These are phyloP conservation scores for Macaranga tanarius DNA, from an alignment of 441 rosid genomes.

Conservation along the genomic window DNA sequence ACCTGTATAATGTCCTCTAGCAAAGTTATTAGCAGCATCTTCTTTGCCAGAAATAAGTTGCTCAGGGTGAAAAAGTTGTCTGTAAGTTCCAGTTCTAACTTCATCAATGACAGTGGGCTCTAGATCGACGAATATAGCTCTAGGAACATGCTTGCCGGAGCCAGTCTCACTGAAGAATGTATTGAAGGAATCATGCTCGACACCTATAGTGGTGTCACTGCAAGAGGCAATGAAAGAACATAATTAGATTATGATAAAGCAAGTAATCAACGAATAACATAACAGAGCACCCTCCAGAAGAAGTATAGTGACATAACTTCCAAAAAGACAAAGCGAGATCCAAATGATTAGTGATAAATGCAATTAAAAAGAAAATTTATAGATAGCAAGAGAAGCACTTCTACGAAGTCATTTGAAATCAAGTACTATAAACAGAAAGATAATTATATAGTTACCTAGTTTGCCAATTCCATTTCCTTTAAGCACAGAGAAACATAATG, in stretches of 20 bases:
- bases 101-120: conserved; percentile 85
- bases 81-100: conserved; percentile 59
- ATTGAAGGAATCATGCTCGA: conserved; percentile 61
- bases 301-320: neutral
- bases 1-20: conserved; percentile 86
- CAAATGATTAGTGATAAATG: neutral
- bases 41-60: conserved; percentile 88
- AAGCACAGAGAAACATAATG: neutral
- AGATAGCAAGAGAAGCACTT: neutral
- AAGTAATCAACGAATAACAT: neutral
- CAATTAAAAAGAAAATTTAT: neutral
- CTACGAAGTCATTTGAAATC: no score
- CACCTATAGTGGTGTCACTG: conserved; percentile 64
- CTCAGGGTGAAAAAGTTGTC: conserved; percentile 82
- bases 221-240: conserved; percentile 14
- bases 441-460: neutral
- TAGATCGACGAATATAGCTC: conserved; percentile 72
- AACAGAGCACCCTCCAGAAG: neutral
- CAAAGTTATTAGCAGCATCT: conserved; percentile 86
- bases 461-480: neutral
- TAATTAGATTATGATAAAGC: neutral
- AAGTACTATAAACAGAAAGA: neutral
- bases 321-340: neutral
- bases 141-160: conserved; percentile 80
- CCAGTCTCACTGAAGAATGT: conserved; percentile 87